Percentiles rank a stretch among this genome's conserved stretches.
Conservation (phyloP, 805 yeast species). For the Naumovozyma castellii region DNA sequence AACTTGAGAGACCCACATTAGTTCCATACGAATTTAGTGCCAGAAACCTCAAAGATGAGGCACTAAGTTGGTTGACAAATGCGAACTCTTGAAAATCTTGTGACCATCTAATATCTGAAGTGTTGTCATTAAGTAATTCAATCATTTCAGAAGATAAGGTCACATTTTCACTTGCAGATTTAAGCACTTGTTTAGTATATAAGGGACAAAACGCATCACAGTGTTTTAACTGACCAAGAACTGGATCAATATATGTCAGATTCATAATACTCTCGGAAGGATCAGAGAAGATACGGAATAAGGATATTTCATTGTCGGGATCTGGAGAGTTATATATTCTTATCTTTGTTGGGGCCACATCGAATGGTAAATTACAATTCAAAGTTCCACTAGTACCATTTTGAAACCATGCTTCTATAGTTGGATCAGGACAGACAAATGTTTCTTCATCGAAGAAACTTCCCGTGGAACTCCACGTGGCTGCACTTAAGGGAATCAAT, state of each 20-base stretch:
- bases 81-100: conserved; percentile 68
- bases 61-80: conserved; percentile 58
- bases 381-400: conserved; percentile 51
- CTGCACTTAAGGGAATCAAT: conserved; percentile 48
- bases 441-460: conserved; percentile 24
- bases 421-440: conserved; percentile 49
- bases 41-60: conserved; percentile 53
- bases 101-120: conserved; percentile 31
- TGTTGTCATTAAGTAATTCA: conserved; percentile 28
- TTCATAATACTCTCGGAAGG: conserved; percentile 91
- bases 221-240: conserved; percentile 40
- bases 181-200: conserved; percentile 32
- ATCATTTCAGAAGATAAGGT: conserved; percentile 19
- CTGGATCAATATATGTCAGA: conserved; percentile 72
- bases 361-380: conserved; percentile 48
- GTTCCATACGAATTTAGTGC: conserved; percentile 61
- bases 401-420: conserved; percentile 44
- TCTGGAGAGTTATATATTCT: conserved; percentile 55
- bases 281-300: conserved; percentile 63
- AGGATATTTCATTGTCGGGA: conserved; percentile 38
- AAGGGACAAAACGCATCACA: conserved; percentile 93
- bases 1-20: conserved; percentile 59
- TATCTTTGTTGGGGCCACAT: conserved; percentile 57
- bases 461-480: conserved; percentile 42
- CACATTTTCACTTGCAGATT: conserved; percentile 19